These are phyloP conservation scores for Kwoniella mangroviensis DNA, from an alignment of 768 basidiomycete species.

Conservation along the genomic window DNA sequence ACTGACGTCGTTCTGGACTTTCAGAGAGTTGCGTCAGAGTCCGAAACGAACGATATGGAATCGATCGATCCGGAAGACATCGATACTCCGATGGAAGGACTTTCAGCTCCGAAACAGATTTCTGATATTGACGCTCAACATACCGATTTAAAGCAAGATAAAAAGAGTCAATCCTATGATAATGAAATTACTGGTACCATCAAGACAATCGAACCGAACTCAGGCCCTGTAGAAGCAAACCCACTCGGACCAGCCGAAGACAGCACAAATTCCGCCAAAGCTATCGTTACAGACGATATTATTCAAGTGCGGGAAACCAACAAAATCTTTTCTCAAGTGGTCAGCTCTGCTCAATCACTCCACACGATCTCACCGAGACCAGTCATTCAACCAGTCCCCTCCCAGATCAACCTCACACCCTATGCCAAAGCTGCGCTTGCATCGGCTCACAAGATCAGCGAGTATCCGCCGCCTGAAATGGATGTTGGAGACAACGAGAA, in stretches of 20 bases:
- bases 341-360: no score
- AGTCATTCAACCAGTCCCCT: neutral
- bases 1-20: neutral
- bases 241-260: neutral
- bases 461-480: constrained; percentile 6
- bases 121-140: no score
- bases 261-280: neutral
- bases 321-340: no score
- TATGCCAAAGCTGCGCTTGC: constrained; percentile 8
- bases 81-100: no score
- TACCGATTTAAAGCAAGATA: no score
- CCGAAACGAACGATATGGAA: no score
- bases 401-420: neutral
- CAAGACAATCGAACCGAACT: neutral
- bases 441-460: neutral
- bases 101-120: no score
- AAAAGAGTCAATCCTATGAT: no score
- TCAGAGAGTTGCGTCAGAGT: no score
- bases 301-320: neutral
- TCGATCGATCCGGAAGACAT: no score
- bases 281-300: neutral
- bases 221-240: neutral
- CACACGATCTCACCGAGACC: constrained; percentile 1
- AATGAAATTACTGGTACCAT: no score
- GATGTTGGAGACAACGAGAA: neutral